Percentiles rank a stretch among this genome's conserved stretches.
Conservation (phyloP, 2,329 filamentous ascomycete genomes). For the Scytalidium sp. region DNA sequence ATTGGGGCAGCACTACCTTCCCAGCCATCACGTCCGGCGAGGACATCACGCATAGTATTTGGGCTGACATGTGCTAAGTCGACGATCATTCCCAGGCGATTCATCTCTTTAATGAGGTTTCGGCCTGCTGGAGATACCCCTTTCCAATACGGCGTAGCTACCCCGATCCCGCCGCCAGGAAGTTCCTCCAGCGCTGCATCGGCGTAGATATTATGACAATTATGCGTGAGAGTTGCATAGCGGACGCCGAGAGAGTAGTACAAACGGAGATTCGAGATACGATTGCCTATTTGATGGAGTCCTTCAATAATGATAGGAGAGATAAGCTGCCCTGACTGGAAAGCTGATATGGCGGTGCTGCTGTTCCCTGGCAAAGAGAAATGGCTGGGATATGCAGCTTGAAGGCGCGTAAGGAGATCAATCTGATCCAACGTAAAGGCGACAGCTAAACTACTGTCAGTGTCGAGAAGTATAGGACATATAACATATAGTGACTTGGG, state of each 20-base stretch:
- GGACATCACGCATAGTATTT: slow-evolving; percentile 82
- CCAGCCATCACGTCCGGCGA: slow-evolving; percentile 62
- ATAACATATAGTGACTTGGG: neutral
- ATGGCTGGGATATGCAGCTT: slow-evolving; percentile 59
- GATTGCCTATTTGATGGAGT: slow-evolving; percentile 91
- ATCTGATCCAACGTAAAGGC: slow-evolving; percentile 71
- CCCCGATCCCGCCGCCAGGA: slow-evolving; percentile 27
- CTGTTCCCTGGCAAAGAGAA: slow-evolving; percentile 65
- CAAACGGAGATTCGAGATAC: slow-evolving; percentile 67
- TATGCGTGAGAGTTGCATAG: slow-evolving; percentile 88
- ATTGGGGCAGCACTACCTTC: slow-evolving; percentile 73
- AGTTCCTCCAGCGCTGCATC: slow-evolving; percentile 71
- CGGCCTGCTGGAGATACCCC: slow-evolving; percentile 73
- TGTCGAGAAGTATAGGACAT: neutral
- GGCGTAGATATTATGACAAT: slow-evolving; percentile 87
- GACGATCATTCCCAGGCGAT: slow-evolving; percentile 90
- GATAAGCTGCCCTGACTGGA: slow-evolving; percentile 62
- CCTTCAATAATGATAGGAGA: slow-evolving; percentile 82
- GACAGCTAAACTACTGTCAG: slow-evolving; percentile 43
- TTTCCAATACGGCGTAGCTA: slow-evolving; percentile 56
- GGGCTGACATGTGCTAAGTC: slow-evolving; percentile 77
- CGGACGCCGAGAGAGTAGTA: slow-evolving; percentile 78
- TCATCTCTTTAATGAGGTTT: slow-evolving; percentile 80
- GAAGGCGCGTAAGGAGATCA: slow-evolving; percentile 66
- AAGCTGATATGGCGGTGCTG: slow-evolving; percentile 58